Percentiles rank a stretch among this genome's conserved stretches.
These are phyloP conservation scores for Coemansia sp. DNA, from an alignment of 192 early-diverging fungal genomes.

Conservation along the genomic window DNA sequence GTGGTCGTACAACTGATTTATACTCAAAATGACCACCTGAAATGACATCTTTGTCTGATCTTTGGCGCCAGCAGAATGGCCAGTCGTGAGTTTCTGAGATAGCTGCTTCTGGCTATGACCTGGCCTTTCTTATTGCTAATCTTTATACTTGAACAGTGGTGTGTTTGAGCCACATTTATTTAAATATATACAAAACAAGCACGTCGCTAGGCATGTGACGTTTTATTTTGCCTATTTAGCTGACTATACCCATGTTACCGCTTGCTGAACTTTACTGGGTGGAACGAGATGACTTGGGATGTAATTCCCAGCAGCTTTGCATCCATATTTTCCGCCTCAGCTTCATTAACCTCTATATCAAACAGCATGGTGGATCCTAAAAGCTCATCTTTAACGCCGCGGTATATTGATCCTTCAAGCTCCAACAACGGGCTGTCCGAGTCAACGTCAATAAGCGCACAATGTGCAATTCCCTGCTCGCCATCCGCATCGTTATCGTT, in stretches of 20 bases:
- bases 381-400: conserved; percentile 31
- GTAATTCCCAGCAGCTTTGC: conserved; percentile 28
- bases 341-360: conserved; percentile 12
- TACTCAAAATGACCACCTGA: neutral
- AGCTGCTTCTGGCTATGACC: neutral
- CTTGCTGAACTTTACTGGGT: conserved; percentile 19
- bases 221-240: neutral
- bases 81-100: neutral
- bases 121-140: too few species aligned
- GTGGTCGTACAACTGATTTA: conserved; percentile 39
- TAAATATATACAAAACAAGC: neutral
- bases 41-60: too few species aligned
- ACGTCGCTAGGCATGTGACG: neutral
- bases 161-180: neutral
- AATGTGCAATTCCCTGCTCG: conserved; percentile 7
- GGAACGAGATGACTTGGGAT: conserved; percentile 29
- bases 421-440: conserved; percentile 38
- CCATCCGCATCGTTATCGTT: neutral
- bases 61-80: too few species aligned
- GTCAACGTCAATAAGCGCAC: conserved; percentile 40
- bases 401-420: conserved; percentile 38
- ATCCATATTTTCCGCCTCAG: neutral
- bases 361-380: conserved; percentile 41
- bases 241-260: neutral
- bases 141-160: too few species aligned